These are phyloP conservation scores for Recurvomyces mirabilis DNA, from an alignment of 495 filamentous ascomycete genomes.

Conservation along the genomic window DNA sequence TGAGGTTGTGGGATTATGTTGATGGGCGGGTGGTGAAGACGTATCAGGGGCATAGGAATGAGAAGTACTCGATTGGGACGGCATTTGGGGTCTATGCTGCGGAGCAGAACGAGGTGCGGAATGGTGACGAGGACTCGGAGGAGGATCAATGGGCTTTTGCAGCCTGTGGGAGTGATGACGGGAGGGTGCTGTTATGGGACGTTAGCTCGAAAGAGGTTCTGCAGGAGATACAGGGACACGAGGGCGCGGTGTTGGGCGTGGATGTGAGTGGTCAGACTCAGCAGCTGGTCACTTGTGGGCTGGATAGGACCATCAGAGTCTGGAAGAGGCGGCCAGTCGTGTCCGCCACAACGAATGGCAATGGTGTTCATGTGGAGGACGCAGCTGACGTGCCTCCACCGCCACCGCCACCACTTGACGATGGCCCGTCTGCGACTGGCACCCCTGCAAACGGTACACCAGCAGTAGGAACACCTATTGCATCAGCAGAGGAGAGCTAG, in stretches of 20 bases:
- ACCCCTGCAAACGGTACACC: too few species aligned
- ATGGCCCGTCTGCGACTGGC: too few species aligned
- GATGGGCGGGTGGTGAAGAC: constrained; percentile 85
- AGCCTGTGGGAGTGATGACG: constrained; percentile 78
- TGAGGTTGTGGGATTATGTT: constrained; percentile 91
- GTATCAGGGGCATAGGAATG: constrained; percentile 86
- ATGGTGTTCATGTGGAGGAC: too few species aligned
- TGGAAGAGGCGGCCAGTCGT: too few species aligned
- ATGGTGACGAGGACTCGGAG: constrained; percentile 7
- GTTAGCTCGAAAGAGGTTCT: constrained; percentile 71
- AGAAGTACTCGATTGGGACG: constrained; percentile 69
- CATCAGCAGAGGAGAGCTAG: too few species aligned
- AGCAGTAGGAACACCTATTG: too few species aligned
- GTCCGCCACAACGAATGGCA: too few species aligned
- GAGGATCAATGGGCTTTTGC: constrained; percentile 46
- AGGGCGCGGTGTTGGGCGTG: constrained; percentile 74
- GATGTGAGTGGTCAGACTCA: constrained; percentile 45
- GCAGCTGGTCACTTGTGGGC: constrained; percentile 36
- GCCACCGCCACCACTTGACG: too few species aligned
- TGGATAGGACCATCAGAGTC: constrained; percentile 21
- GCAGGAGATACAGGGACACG: constrained; percentile 59
- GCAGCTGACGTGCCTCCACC: too few species aligned
- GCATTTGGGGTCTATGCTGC: constrained; percentile 60
- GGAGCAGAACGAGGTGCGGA: constrained; percentile 15
- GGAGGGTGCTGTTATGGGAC: constrained; percentile 79